Base-by-base conservation (phyloP, 495 filamentous ascomycete genomes). In the Tuber indicum region DNA sequence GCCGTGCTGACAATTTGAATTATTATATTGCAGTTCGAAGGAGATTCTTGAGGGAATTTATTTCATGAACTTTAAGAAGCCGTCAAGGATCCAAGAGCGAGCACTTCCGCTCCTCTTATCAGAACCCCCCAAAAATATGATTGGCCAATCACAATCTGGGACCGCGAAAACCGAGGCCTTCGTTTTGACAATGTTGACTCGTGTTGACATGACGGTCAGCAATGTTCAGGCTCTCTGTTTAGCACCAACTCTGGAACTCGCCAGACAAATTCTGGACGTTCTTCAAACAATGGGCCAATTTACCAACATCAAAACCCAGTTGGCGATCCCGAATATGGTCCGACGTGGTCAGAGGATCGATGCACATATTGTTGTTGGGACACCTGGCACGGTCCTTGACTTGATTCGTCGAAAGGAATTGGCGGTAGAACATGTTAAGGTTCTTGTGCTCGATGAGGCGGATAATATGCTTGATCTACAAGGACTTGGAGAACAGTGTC, bases 101-200 rank as follows among this genome's bases (percentile, higher is more conserved):
- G 94, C 95, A 2, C 87, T 99, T 3, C 96, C 96, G n/a, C 88
- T 99, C 32, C 90, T 99, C n/a, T 88, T 98, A 77, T 82, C 86
- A 78, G 88, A 97, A 80, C 94, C 94, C 23, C 92, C 95, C 0
- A 88, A 86, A 66, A 98, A 98, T 85, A 91, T 98, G 87, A 94
- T 99, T 77, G 96, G 94, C 36, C 96, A 99, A 84, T 98, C 95
- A 43, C 96, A 98, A 85, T 99, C 96, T 6, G 96, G 96, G 77
- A 99, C 96, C 19, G 96, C 96, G 76, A 99, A 99, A 86, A 99
- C 96, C 14, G 96, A 95, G 45, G 96, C 96, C 45, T 99, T 98
- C 84, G 91, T 94, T 41, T 89, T 97, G 74, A 98, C 96, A 66
- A 92, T 97, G 74, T 88, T 99, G 32, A 90, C 91, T 74, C 92